Evolutionary conservation across 108 stramenopile species (phyloP).

Genomic region (Pinguiococcus pyrenoidosus): DNA sequence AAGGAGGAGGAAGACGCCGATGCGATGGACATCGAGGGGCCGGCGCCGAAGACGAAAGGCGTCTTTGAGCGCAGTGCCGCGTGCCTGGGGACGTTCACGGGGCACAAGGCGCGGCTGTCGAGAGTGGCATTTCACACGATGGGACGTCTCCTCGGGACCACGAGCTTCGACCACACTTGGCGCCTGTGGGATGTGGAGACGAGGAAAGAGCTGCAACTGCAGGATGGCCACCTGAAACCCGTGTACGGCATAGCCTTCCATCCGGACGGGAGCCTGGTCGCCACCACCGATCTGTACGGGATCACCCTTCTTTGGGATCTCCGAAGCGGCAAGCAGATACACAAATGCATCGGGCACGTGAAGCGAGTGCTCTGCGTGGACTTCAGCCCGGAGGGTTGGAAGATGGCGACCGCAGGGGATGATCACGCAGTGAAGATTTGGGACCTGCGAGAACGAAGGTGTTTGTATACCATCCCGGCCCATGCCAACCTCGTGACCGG

Average conservation of each 20-base stretch:
- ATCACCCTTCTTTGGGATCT: conserved; percentile 79
- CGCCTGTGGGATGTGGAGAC: conserved; percentile 84
- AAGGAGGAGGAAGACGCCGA: conserved; percentile 26
- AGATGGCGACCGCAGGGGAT: conserved; percentile 70
- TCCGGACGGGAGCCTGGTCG: conserved; percentile 65
- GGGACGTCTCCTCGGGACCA: conserved; percentile 60
- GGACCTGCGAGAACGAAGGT: conserved; percentile 62
- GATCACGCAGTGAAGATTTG: conserved; percentile 75
- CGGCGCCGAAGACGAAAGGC: conserved; percentile 49
- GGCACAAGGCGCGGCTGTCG: conserved; percentile 68
- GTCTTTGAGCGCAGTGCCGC: too few species aligned
- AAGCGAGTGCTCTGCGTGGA: conserved; percentile 58
- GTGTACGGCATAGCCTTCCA: conserved; percentile 77
- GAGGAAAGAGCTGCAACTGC: conserved; percentile 55
- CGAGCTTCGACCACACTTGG: conserved; percentile 86
- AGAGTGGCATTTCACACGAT: conserved; percentile 73
- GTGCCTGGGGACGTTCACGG: too few species aligned
- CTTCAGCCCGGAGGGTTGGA: conserved; percentile 71
- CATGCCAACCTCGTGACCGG: conserved; percentile 70
- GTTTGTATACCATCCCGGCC: conserved; percentile 62
- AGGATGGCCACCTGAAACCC: conserved; percentile 77
- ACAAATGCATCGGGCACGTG: too few species aligned
- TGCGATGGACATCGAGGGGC: conserved; percentile 37
- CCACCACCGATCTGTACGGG: conserved; percentile 76
- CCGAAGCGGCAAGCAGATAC: conserved; percentile 69